A percentile compares a stretch with the other conserved stretches of the same genome.
Evolutionary conservation across 257 asterid genomes (phyloP).

Genomic region (Solanum tarijense): DNA sequence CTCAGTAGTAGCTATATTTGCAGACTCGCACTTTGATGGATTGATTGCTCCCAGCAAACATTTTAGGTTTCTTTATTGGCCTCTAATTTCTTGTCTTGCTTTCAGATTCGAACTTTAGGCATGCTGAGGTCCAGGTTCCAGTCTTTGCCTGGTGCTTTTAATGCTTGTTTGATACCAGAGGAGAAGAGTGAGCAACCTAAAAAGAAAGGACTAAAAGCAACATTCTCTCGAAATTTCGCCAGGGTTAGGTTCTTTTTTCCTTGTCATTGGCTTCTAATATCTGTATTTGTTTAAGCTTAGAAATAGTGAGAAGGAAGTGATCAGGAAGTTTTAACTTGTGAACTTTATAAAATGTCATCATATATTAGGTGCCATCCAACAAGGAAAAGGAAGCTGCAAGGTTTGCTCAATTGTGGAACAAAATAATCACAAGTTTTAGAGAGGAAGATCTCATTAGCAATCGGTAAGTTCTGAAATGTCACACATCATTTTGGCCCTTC

Average conservation of each 20-base stretch:
- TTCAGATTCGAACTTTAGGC: slow-evolving; percentile 92
- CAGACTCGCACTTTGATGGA: background rate
- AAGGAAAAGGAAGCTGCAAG: slow-evolving; percentile 90
- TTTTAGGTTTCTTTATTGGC: slow-evolving; percentile 4
- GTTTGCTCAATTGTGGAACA: slow-evolving; percentile 99
- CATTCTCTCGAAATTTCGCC: slow-evolving; percentile 81
- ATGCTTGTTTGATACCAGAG: slow-evolving; percentile 80
- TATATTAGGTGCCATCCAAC: slow-evolving; percentile 62
- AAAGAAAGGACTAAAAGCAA: slow-evolving; percentile 92
- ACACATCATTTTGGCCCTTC: background rate
- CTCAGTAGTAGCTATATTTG: background rate
- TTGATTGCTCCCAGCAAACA: background rate
- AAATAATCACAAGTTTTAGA: slow-evolving; percentile 89
- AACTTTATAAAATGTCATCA: background rate
- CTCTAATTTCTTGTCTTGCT: slow-evolving; percentile 5
- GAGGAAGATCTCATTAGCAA: slow-evolving; percentile 97
- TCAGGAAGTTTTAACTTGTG: background rate
- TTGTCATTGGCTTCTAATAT: background rate
- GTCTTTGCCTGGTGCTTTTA: slow-evolving; percentile 90
- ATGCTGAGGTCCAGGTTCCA: slow-evolving; percentile 94
- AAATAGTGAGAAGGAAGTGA: background rate
- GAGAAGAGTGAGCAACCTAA: slow-evolving; percentile 65
- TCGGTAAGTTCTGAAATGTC: slow-evolving; percentile 33
- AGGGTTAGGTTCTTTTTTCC: slow-evolving; percentile 29
- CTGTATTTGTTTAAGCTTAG: background rate